These are phyloP conservation scores for Tolypocladium tropicale DNA, from an alignment of 2,329 filamentous ascomycete genomes.

Conservation along the genomic window DNA sequence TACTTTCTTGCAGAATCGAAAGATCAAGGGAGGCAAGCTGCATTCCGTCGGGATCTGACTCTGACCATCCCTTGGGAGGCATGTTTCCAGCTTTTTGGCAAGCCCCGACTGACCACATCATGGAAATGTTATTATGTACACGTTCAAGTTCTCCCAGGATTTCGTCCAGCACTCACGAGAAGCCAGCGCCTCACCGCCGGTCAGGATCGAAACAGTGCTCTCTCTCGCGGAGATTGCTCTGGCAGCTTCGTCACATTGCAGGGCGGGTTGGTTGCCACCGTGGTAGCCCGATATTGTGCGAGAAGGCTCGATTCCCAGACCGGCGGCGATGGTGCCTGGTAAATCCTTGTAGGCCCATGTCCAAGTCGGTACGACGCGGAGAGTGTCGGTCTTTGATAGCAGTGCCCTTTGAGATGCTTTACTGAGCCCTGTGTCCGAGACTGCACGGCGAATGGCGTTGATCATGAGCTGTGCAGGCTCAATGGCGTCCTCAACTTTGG, in stretches of 20 bases:
- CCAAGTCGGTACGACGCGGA: conserved; percentile 53
- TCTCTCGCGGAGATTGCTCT: conserved; percentile 42
- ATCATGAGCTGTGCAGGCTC: conserved; percentile 52
- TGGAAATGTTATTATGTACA: conserved; percentile 8
- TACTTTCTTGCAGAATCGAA: conserved; percentile 24
- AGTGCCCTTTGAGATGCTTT: conserved; percentile 2
- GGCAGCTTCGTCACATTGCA: conserved; percentile 53
- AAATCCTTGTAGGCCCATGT: conserved; percentile 56
- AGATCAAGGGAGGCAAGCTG: conserved; percentile 36
- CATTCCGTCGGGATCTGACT: conserved; percentile 32
- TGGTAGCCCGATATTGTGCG: conserved; percentile 44
- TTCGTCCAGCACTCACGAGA: conserved; percentile 28
- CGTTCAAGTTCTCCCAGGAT: rapidly evolving
- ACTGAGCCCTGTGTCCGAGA: conserved; percentile 33
- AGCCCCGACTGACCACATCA: conserved; percentile 16
- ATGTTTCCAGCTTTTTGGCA: conserved; percentile 19
- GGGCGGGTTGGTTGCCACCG: conserved; percentile 53
- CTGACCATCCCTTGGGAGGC: conserved; percentile 51
- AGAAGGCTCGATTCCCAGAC: conserved; percentile 33
- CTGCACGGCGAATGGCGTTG: conserved; percentile 39
- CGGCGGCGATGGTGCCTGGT: conserved; percentile 39
- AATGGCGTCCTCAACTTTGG: conserved; percentile 32
- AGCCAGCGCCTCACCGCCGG: conserved; percentile 55
- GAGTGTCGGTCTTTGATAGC: conserved; percentile 37
- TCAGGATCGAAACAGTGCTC: conserved; percentile 45